A percentile compares a stretch with the other conserved stretches of the same genome.
These are phyloP conservation scores for Crotalaria pallida DNA, from an alignment of 306 rosid species.

Conservation along the genomic window DNA sequence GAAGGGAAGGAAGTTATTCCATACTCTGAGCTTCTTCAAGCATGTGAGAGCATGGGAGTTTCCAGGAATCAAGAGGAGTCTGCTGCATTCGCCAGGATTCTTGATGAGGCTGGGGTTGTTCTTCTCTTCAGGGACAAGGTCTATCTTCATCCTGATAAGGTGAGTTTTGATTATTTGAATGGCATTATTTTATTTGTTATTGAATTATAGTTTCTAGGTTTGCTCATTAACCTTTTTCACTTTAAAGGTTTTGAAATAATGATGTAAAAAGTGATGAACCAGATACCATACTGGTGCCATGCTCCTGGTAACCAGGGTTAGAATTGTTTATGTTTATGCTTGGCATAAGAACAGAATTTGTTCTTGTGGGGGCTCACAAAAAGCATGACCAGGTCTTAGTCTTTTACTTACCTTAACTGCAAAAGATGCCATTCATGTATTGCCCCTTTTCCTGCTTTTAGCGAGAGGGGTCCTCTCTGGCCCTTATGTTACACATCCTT, in stretches of 20 bases:
- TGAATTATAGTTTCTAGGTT: too few relatives aligned
- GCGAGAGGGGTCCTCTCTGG: conserved; percentile 3
- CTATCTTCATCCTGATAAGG: conserved; percentile 90
- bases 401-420: not conserved
- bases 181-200: not conserved
- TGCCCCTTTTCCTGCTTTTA: conserved; percentile 8
- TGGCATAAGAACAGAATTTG: conserved; percentile 4
- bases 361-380: conserved; percentile 18
- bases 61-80: conserved; percentile 75
- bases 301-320: not conserved
- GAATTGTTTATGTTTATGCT: conserved; percentile 5
- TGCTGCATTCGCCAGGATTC: conserved; percentile 57
- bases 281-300: too few relatives aligned
- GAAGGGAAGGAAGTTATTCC: conserved; percentile 72
- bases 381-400: conserved; percentile 3
- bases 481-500: not conserved
- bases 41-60: conserved; percentile 70
- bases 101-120: conserved; percentile 92
- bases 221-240: too few relatives aligned
- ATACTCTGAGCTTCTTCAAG: conserved; percentile 64
- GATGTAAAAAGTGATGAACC: too few relatives aligned
- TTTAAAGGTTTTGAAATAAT: too few relatives aligned
- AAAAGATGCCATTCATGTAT: not conserved
- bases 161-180: conserved; percentile 7
- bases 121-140: conserved; percentile 88